phyloP scores from a whole-genome alignment of 2,329 filamentous ascomycete species.

The Clarireedia sp. region DNA sequence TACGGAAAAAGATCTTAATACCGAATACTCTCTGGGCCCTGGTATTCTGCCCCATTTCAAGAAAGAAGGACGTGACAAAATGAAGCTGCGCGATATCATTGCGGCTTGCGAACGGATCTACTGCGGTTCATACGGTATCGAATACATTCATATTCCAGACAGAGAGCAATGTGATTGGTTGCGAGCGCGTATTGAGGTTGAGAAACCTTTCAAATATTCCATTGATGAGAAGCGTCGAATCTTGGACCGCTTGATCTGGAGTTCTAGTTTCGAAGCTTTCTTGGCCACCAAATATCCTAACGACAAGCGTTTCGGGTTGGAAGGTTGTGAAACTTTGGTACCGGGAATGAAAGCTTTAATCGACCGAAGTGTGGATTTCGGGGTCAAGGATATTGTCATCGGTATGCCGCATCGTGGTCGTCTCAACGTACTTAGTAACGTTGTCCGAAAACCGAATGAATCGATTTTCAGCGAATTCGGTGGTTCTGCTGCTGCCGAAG shows the following conservation, averaged over 20 bases:
- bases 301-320: slow-evolving; percentile 97
- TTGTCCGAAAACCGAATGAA: slow-evolving; percentile 98
- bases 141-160: slow-evolving; percentile 98
- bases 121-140: slow-evolving; percentile 93
- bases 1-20: slow-evolving; percentile 85
- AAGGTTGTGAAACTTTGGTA: slow-evolving; percentile 93
- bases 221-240: slow-evolving; percentile 98
- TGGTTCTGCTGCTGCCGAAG: slow-evolving; percentile 75
- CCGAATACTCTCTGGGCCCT: slow-evolving; percentile 84
- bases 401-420: slow-evolving; percentile 99
- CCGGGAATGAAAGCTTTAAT: slow-evolving; percentile 99
- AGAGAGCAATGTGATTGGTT: slow-evolving; percentile 98
- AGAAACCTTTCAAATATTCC: slow-evolving; percentile 91
- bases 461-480: slow-evolving; percentile 99
- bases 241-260: slow-evolving; percentile 96
- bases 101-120: slow-evolving; percentile 90
- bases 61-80: slow-evolving; percentile 81
- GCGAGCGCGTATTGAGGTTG: slow-evolving; percentile 87
- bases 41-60: slow-evolving; percentile 94
- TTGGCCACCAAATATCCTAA: slow-evolving; percentile 97
- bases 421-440: slow-evolving; percentile 95
- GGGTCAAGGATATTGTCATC: slow-evolving; percentile 98
- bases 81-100: slow-evolving; percentile 93
- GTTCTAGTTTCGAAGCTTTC: slow-evolving; percentile 94
- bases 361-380: slow-evolving; percentile 95